Base-by-base conservation (phyloP, 2,329 filamentous ascomycete genomes). In the Thelonectria rubi region DNA sequence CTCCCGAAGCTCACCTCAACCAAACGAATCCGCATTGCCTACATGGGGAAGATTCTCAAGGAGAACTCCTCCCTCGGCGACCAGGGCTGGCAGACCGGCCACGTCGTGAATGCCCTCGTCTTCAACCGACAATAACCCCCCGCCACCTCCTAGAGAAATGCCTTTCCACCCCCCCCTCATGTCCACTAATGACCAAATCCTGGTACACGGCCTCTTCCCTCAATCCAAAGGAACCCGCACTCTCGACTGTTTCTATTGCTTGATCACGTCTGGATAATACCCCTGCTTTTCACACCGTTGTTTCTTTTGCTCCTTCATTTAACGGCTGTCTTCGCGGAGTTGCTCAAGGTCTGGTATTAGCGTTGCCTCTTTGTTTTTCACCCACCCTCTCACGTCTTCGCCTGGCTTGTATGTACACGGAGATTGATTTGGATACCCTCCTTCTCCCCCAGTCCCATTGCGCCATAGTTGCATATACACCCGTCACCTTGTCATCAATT, bases 41-140 rank as follows among this genome's bases (percentile, higher is more conserved):
- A 97, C 75, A 84, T 95, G 76, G 94, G 94, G 67, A 92, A 88
- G 73, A 86, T 94, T 52, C 83, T 97, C 47, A 88, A 88, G 66
- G 91, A 94, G 65, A 82, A 83, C 55, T 74, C 85, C 18, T 83
- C 89, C 1, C 79, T 97, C 17, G 76, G 81, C 46, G 83, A 84
- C 3, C 90, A 95, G 69, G 91, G 90, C 50, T 97, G 92, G 91
- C 86, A 88, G 69, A 82, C 85, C 63, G 91, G 88, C 37, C 85
- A 95, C 72, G 81, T 95, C 34, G 79, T 97, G 56, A 95, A 94
- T 74, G 93, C 90, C 20, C 81, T 95, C 60, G 86, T 95, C 55
- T 88, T 86, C 69, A 77, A 81, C 62, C 75, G 77, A 66, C 82
- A 78, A 76, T 58, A 30, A 30, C 26, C 26, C 26, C 8, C 32